Base-by-base conservation (phyloP, 768 basidiomycete species). In the Hebeloma cylindrosporum region DNA sequence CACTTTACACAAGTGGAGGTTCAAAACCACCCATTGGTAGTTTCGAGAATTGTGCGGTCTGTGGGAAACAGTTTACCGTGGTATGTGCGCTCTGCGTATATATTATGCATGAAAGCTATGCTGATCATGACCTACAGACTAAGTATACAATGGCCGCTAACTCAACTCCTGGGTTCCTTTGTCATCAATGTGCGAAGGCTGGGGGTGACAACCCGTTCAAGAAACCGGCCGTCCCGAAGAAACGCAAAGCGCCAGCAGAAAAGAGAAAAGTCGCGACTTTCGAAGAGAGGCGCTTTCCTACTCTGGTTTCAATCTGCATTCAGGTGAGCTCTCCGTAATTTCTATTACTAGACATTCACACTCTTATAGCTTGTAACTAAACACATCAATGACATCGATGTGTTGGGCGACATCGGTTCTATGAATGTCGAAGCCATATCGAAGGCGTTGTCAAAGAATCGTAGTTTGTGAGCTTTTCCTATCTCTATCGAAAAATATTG, bases 331-430 rank as follows among this genome's bases (percentile, higher is more conserved):
- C 5, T 25, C 7, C 28, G 3, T 38, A 29, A 8, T 17, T 33
- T 6, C 33, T 28, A 2, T 1, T 28, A 13, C 26, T 32, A 28
- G 7, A 32, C 14, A 18, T 37, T 18, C 34, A 26, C 3, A 43
- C 16, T 16, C 20, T 7, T 47, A 5, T 41, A 93, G 88, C 69
- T 96, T 17, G 83, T 97, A 45, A 85, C 87, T 13, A 78, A 80
- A 45, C 81, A 91, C 60, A 95, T 97, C 45, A 78, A 93, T 45
- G 89, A 95, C 53, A 84, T 98, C 5, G 90, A 92, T 51, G 83
- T 85, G 0, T 67, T 94, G 11, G 95, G 95, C 0, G 86, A 95
- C 57, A 88, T 97, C 39, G 93, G 93, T 0, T 55, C 78, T 1
- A 63, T 90, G 63, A 97, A 94, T 59, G 72, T 92, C 71, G 83